A percentile compares a stretch with the other conserved stretches of the same genome.
Evolutionary conservation across 2,329 filamentous ascomycete species (phyloP).

Genomic region (Pseudonectria buxi): DNA sequence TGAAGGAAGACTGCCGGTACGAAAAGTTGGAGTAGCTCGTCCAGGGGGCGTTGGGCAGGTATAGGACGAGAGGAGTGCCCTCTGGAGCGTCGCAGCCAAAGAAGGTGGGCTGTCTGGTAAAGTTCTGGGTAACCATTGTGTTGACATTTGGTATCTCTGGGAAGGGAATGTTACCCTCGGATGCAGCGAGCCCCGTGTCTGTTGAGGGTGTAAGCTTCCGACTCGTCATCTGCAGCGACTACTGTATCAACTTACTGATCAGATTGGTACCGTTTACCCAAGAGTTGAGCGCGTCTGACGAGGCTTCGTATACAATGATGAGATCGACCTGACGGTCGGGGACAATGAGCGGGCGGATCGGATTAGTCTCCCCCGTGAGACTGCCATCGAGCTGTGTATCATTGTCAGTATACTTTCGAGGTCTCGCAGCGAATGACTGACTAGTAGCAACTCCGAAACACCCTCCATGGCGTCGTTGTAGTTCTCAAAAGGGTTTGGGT

Average conservation of each 20-base stretch:
- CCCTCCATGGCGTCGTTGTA: constrained; percentile 21
- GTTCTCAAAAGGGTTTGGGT: constrained; percentile 26
- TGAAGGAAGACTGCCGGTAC: constrained; percentile 17
- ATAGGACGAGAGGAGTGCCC: constrained; percentile 19
- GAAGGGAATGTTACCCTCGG: constrained; percentile 20
- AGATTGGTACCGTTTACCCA: constrained; percentile 25
- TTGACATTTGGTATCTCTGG: constrained; percentile 20
- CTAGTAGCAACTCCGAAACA: constrained; percentile 19
- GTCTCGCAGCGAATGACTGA: constrained; percentile 1
- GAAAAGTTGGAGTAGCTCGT: constrained; percentile 22
- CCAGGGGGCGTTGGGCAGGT: constrained; percentile 25
- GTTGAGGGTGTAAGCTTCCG: background rate
- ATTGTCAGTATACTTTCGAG: background rate
- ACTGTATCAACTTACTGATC: constrained; percentile 9
- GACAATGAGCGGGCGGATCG: constrained; percentile 22
- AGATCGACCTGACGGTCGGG: constrained; percentile 21
- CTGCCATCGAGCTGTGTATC: constrained; percentile 22
- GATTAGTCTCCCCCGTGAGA: constrained; percentile 24
- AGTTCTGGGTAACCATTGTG: constrained; percentile 19
- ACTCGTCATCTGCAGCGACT: background rate
- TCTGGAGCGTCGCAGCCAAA: constrained; percentile 20
- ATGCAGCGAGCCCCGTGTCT: constrained; percentile 14
- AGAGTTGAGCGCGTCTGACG: constrained; percentile 15
- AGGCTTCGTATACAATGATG: constrained; percentile 27
- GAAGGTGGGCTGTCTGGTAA: constrained; percentile 22